Conservation (phyloP, 2,329 filamentous ascomycete species). For the Xylogone sp. region DNA sequence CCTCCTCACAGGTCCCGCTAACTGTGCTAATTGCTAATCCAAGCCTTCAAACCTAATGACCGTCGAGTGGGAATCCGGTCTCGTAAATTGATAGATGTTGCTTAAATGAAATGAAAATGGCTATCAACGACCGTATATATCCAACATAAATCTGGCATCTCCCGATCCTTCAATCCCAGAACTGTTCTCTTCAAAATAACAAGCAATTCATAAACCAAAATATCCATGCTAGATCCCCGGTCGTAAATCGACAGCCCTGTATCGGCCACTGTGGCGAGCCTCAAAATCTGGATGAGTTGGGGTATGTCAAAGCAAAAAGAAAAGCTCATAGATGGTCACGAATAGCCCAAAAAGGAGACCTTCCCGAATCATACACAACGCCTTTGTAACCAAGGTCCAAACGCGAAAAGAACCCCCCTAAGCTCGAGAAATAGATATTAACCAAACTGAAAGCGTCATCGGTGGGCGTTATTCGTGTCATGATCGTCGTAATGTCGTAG, state of each 20-base stretch:
- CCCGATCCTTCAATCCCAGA: background rate
- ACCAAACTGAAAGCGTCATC: background rate
- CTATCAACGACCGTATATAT: background rate
- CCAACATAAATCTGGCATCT: background rate
- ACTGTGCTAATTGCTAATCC: too few relatives aligned
- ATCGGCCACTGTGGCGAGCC: background rate
- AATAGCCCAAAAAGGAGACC: background rate
- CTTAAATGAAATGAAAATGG: background rate
- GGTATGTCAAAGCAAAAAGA: background rate
- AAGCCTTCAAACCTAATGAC: background rate
- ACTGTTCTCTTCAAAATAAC: background rate
- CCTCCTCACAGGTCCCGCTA: too few relatives aligned
- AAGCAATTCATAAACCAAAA: background rate
- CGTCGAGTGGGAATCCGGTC: background rate
- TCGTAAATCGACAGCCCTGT: too few relatives aligned
- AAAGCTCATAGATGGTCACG: background rate
- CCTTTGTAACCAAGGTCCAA: background rate
- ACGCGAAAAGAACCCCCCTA: background rate
- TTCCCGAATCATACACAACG: background rate
- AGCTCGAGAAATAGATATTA: background rate
- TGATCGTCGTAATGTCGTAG: background rate
- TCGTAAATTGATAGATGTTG: background rate
- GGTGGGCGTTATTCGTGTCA: background rate
- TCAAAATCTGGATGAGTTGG: background rate
- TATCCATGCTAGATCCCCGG: too few relatives aligned